phyloP scores from a whole-genome alignment of 176 grass and related monocot species.

The Canna indica region DNA sequence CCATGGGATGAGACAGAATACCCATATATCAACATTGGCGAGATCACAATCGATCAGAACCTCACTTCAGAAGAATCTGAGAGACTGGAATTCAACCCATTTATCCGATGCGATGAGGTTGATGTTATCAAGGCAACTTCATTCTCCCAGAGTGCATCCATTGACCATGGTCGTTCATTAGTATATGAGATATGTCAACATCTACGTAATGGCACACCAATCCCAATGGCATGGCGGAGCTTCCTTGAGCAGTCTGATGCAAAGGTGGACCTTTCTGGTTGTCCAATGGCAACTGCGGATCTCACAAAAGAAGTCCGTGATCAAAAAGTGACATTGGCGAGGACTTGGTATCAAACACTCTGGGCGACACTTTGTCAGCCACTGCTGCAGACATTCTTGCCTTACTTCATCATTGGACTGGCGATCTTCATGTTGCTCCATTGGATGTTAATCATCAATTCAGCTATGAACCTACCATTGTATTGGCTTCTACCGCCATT shows the following conservation, averaged over 20 bases:
- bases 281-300: constrained; percentile 24
- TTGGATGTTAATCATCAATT: constrained; percentile 12
- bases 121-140: constrained; percentile 53
- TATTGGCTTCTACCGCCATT: constrained; percentile 45
- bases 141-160: constrained; percentile 53
- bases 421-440: constrained; percentile 30
- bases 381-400: constrained; percentile 44
- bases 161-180: constrained; percentile 54
- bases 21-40: constrained; percentile 44
- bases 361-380: constrained; percentile 63
- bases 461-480: constrained; percentile 1
- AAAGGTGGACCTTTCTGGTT: constrained; percentile 52
- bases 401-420: constrained; percentile 35
- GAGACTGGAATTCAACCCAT: constrained; percentile 63
- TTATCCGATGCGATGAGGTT: constrained; percentile 49
- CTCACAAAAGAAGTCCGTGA: not conserved
- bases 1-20: constrained; percentile 53
- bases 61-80: constrained; percentile 39
- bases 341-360: constrained; percentile 42
- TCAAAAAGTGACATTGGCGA: constrained; percentile 31
- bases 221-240: constrained; percentile 41
- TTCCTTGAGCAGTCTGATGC: constrained; percentile 54
- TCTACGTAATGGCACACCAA: constrained; percentile 35
- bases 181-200: constrained; percentile 61
- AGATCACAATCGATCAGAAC: constrained; percentile 38